A percentile compares a stretch with the other conserved stretches of the same genome.
Evolutionary conservation across 2,329 filamentous ascomycete species (phyloP).

Genomic region (Immersiporthe knoxdaviesiana): DNA sequence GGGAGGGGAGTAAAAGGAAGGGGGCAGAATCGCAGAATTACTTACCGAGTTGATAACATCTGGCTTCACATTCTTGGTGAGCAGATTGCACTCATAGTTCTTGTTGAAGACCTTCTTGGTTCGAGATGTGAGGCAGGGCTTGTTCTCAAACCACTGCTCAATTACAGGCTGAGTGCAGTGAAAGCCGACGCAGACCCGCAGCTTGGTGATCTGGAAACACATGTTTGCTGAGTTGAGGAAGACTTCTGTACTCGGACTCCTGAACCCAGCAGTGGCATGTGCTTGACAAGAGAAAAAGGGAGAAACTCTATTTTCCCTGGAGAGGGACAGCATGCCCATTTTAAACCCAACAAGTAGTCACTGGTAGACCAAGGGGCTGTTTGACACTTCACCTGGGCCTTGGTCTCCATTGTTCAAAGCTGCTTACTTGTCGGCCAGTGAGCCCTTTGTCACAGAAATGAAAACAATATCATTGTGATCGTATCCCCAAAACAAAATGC

Average conservation of each 20-base stretch:
- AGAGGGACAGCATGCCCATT: not conserved
- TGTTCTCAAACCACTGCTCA: not conserved
- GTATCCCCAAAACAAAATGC: not conserved
- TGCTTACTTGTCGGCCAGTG: not conserved
- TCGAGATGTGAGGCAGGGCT: not conserved
- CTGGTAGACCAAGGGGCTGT: not conserved
- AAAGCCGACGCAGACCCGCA: not conserved
- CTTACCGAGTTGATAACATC: not conserved
- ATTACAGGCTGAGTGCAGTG: not conserved
- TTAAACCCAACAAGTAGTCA: not conserved
- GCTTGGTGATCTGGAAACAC: conserved; percentile 9
- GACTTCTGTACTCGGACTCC: too few relatives aligned
- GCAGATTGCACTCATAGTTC: not conserved
- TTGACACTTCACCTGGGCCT: too few relatives aligned
- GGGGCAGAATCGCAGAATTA: too few relatives aligned
- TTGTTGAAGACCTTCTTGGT: not conserved
- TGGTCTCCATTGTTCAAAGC: not conserved
- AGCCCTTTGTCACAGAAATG: not conserved
- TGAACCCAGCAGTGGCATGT: not conserved
- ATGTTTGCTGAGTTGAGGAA: not conserved
- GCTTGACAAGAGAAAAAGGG: not conserved
- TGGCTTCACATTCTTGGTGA: conserved; percentile 5
- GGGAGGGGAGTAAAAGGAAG: not conserved
- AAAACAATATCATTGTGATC: not conserved
- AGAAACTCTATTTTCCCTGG: not conserved